Conservation (phyloP, 345 rosid genomes). For the Balakata baccata region DNA sequence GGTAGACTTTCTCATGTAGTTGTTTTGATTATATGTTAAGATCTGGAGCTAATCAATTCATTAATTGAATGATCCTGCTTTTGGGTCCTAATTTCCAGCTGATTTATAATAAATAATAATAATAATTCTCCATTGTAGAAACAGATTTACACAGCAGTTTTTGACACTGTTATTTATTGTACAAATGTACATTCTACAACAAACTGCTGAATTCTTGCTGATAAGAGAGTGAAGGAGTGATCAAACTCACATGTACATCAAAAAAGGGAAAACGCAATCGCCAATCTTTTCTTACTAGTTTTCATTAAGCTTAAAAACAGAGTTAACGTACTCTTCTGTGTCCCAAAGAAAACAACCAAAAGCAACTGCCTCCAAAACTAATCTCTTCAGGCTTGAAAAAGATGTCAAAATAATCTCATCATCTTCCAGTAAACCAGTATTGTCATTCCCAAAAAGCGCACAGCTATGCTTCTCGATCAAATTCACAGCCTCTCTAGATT, state of each 20-base stretch:
- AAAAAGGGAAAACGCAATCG: neutral
- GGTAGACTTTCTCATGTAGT: neutral
- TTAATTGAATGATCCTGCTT: neutral
- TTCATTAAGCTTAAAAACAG: constrained; percentile 64
- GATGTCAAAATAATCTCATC: constrained; percentile 66
- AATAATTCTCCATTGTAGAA: too few species aligned
- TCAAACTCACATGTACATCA: constrained; percentile 21
- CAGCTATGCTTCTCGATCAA: constrained; percentile 70
- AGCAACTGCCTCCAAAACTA: constrained; percentile 86
- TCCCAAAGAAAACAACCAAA: constrained; percentile 98
- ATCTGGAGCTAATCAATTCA: neutral
- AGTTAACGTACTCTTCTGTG: constrained; percentile 59
- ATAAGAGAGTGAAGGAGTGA: constrained; percentile 1
- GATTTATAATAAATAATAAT: neutral
- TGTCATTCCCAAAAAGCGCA: constrained; percentile 66
- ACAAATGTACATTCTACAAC: constrained; percentile 19
- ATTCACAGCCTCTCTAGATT: constrained; percentile 58
- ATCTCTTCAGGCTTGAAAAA: constrained; percentile 80
- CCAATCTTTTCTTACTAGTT: constrained; percentile 18
- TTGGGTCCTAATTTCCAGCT: neutral
- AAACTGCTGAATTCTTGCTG: neutral
- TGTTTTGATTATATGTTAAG: neutral
- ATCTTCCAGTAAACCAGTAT: constrained; percentile 20
- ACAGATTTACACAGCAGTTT: neutral
- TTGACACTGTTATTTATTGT: constrained; percentile 13